Percentiles rank a stretch among this genome's conserved stretches.
Evolutionary conservation across 495 filamentous ascomycete genomes (phyloP).

Genomic region (Stereocaulon alpinum): DNA sequence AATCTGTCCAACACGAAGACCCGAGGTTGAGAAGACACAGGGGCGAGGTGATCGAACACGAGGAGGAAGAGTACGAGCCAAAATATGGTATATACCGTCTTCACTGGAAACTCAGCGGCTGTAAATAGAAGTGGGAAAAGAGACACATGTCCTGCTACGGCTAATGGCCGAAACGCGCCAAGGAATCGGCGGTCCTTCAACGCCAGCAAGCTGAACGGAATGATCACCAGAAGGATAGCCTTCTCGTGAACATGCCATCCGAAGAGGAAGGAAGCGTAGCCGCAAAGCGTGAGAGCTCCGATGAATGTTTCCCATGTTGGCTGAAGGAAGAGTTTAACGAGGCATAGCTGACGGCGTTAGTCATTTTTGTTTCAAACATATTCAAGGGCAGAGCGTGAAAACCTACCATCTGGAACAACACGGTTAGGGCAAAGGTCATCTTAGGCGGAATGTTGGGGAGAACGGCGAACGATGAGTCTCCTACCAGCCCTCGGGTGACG

Average conservation of each 20-base stretch:
- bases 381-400: not conserved
- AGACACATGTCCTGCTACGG: constrained; percentile 88
- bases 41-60: constrained; percentile 78
- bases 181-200: constrained; percentile 87
- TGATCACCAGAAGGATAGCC: constrained; percentile 85
- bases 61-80: constrained; percentile 83
- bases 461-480: constrained; percentile 90
- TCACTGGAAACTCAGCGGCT: constrained; percentile 80
- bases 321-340: constrained; percentile 69
- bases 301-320: constrained; percentile 84
- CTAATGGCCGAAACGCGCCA: constrained; percentile 81
- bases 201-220: constrained; percentile 90
- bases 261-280: constrained; percentile 92
- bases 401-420: constrained; percentile 68
- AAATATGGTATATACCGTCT: constrained; percentile 83
- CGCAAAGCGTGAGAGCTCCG: constrained; percentile 85
- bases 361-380: not conserved
- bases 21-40: constrained; percentile 58
- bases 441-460: constrained; percentile 76
- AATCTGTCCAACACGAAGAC: constrained; percentile 87
- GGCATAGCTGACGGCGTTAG: constrained; percentile 43
- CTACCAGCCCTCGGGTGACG: constrained; percentile 84
- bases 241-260: constrained; percentile 99
- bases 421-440: constrained; percentile 69
- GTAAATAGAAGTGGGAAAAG: constrained; percentile 93